Percentiles rank a stretch among this genome's conserved stretches.
Conservation (phyloP, 2,329 filamentous ascomycete species). For the Colletotrichum navitas region DNA sequence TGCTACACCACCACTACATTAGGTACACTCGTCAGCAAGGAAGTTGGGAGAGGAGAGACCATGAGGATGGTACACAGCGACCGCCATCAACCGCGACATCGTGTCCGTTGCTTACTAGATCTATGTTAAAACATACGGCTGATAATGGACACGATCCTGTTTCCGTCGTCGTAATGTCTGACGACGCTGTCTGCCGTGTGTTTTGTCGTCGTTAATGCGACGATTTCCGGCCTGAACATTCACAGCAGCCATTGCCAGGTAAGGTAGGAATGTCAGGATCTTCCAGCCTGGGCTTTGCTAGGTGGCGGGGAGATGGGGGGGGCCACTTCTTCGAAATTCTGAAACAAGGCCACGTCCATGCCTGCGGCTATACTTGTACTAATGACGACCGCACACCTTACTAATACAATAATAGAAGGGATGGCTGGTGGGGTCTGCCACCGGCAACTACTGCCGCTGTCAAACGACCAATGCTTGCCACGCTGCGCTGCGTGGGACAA, state of each 20-base stretch:
- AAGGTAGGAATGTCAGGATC: not conserved
- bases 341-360: constrained; percentile 38
- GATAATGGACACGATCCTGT: too few species aligned
- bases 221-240: not conserved
- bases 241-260: not conserved
- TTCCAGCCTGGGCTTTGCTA: not conserved
- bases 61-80: not conserved
- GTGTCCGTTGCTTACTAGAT: not conserved
- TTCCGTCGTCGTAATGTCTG: not conserved
- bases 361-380: constrained; percentile 14
- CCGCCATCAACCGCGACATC: not conserved
- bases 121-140: not conserved
- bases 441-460: constrained; percentile 1
- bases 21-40: not conserved
- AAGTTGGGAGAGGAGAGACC: not conserved
- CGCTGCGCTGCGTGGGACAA: not conserved
- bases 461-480: constrained; percentile 12
- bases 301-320: not conserved
- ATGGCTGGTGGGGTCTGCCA: constrained; percentile 2
- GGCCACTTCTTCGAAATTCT: constrained; percentile 10
- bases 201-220: not conserved
- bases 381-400: not conserved
- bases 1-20: too few species aligned
- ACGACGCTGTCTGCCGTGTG: not conserved
- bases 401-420: not conserved